Conservation (phyloP, 1,284 basidiomycete genomes). For the Prillingera fragicola region DNA sequence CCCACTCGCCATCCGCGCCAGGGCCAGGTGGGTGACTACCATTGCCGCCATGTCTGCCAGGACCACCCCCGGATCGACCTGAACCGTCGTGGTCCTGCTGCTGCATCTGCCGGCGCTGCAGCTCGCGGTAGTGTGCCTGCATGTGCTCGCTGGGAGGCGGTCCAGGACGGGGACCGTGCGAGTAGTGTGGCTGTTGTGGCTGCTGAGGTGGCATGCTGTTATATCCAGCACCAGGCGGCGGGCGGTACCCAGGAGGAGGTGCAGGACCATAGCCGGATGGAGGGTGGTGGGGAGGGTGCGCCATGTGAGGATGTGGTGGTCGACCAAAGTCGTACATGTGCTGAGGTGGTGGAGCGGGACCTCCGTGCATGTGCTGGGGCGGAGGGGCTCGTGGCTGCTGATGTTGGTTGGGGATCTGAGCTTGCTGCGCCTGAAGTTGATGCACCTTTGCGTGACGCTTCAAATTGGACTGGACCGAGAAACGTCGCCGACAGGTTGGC, state of each 20-base stretch:
- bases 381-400: background rate
- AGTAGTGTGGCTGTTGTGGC: slow-evolving; percentile 2
- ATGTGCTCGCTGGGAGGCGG: slow-evolving; percentile 1
- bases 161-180: slow-evolving; percentile 6
- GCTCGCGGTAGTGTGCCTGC: slow-evolving; percentile 11
- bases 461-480: slow-evolving; percentile 47
- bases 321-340: no score
- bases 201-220: slow-evolving; percentile 1
- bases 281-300: slow-evolving; percentile 4
- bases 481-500: slow-evolving; percentile 36
- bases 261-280: slow-evolving; percentile 5
- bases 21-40: no score
- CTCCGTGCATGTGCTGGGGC: slow-evolving; percentile 6
- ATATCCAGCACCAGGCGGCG: background rate
- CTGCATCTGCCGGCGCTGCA: slow-evolving; percentile 6
- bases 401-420: slow-evolving; percentile 8
- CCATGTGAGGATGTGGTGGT: slow-evolving; percentile 13
- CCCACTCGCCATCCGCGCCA: slow-evolving; percentile 3
- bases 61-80: no score
- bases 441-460: slow-evolving; percentile 46
- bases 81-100: background rate
- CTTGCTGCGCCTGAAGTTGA: slow-evolving; percentile 22
- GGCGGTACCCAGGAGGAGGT: slow-evolving; percentile 1
- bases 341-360: no score
- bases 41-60: no score